Base-by-base conservation (phyloP, 2,329 filamentous ascomycete genomes). In the Fusarium pseudograminearum region DNA sequence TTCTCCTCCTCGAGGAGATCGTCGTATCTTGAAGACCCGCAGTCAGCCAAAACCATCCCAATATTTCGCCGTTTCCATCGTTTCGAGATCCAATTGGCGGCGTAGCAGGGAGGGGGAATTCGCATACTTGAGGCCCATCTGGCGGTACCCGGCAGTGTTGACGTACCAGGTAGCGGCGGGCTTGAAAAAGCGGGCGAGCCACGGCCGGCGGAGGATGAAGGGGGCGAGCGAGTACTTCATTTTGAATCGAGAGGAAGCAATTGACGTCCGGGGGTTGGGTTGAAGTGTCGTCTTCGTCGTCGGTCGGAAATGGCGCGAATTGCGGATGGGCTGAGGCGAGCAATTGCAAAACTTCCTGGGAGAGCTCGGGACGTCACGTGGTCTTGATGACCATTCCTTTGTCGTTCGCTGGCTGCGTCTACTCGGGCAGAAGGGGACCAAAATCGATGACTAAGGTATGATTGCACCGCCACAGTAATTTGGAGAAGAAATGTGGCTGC, bases 1-100 rank as follows among this genome's bases (percentile, higher is more conserved):
- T 88, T 91, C 85, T 99, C 96, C 84, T 99, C 96, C 80, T 92
- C 89, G 80, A 98, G 92, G 80, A 99, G 84, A 81, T 99, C 96
- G 83, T 99, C 96, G 87, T 91, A 90, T 83, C 96, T 98, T 67
- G 48, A 69, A 38, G 53, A 24, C 47, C 34, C 54, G 34, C 47
- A 47, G 69, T 78, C 70, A 78, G 76, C 74, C 41, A 46, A 33
- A 54, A 40, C 54, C 15, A 45, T 51, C 30, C 64, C n/a, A 36
- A 8, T 10, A 30, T 24, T 45, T 63, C n/a, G 28, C 51, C 40
- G 36, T 26, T 15, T 61, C 22, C 30, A 36, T 58, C 44, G 45
- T 51, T 50, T 46, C 33, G 42, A 41, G 24, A 18, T 31, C 60
- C 73, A 75, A 75, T 75, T 75, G 71, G 41, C 33, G 44, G 40